Evolutionary conservation across 139 green algal species (phyloP).

Genomic region (Tetradesmus lagerheimii): DNA sequence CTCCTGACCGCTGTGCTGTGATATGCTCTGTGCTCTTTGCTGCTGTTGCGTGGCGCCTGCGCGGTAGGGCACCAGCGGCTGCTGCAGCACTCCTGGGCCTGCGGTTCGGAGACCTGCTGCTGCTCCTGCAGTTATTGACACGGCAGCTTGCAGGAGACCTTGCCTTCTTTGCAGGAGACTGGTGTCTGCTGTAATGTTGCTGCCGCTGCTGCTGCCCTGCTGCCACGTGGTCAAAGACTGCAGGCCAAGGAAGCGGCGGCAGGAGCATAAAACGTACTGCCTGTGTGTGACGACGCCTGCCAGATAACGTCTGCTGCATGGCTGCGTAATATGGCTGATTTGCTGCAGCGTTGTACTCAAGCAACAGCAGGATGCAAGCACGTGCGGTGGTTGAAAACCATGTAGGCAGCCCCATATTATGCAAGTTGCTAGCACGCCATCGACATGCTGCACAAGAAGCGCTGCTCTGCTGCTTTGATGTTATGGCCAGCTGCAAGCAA

Average conservation of each 20-base stretch:
- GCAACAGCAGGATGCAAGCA: too few species aligned
- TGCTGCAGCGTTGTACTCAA: too few species aligned
- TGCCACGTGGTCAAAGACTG: neutral
- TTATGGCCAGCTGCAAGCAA: too few species aligned
- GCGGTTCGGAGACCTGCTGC: neutral
- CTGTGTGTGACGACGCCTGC: too few species aligned
- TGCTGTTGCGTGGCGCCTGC: neutral
- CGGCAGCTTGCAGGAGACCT: neutral
- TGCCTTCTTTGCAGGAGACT: neutral
- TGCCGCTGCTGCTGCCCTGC: neutral
- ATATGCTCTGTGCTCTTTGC: neutral
- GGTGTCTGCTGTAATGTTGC: neutral
- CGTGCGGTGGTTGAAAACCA: too few species aligned
- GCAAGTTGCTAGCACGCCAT: too few species aligned
- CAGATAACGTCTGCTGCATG: too few species aligned
- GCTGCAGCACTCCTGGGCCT: neutral
- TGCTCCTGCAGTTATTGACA: neutral
- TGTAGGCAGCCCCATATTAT: too few species aligned
- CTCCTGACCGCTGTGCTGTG: neutral
- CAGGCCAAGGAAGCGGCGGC: neutral
- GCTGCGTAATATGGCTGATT: too few species aligned
- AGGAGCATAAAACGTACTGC: neutral
- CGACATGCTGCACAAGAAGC: too few species aligned
- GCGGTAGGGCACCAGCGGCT: neutral
- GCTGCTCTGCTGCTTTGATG: too few species aligned